Conservation (phyloP, 2,329 filamentous ascomycete species). For the Catunica adiposa region DNA sequence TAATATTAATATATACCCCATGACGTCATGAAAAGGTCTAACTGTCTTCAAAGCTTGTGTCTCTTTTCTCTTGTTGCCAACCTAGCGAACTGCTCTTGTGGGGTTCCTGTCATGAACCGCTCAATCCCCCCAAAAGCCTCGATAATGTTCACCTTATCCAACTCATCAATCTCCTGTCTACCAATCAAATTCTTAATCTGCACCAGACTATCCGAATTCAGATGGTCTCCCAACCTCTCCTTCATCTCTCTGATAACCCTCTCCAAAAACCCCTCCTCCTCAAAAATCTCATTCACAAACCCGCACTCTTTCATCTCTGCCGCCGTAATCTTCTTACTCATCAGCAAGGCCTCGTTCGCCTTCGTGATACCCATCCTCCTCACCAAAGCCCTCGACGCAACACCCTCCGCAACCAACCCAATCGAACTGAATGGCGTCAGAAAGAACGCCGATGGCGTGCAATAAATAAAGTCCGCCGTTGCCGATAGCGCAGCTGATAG, state of each 20-base stretch:
- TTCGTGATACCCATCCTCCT: constrained; percentile 62
- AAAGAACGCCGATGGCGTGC: constrained; percentile 62
- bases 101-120: constrained; percentile 61
- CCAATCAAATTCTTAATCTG: constrained; percentile 75
- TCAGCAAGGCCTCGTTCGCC: constrained; percentile 84
- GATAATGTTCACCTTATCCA: constrained; percentile 62
- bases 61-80: constrained; percentile 78
- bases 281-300: constrained; percentile 74
- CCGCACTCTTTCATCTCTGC: constrained; percentile 60
- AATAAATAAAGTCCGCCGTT: constrained; percentile 87
- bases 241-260: constrained; percentile 66
- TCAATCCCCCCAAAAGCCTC: constrained; percentile 80
- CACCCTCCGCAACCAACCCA: constrained; percentile 80
- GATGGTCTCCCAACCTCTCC: constrained; percentile 60
- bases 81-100: constrained; percentile 77
- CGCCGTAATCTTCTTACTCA: constrained; percentile 61
- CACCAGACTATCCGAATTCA: constrained; percentile 62
- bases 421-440: constrained; percentile 84
- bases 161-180: constrained; percentile 49
- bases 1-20: neutral
- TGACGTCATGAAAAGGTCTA: too few relatives aligned
- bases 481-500: constrained; percentile 70
- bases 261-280: constrained; percentile 46
- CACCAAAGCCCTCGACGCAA: constrained; percentile 62
- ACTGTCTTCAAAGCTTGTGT: constrained; percentile 57